A percentile compares a stretch with the other conserved stretches of the same genome.
phyloP scores from a whole-genome alignment of 2,329 filamentous ascomycete species.

The Juglanconis oblonga region DNA sequence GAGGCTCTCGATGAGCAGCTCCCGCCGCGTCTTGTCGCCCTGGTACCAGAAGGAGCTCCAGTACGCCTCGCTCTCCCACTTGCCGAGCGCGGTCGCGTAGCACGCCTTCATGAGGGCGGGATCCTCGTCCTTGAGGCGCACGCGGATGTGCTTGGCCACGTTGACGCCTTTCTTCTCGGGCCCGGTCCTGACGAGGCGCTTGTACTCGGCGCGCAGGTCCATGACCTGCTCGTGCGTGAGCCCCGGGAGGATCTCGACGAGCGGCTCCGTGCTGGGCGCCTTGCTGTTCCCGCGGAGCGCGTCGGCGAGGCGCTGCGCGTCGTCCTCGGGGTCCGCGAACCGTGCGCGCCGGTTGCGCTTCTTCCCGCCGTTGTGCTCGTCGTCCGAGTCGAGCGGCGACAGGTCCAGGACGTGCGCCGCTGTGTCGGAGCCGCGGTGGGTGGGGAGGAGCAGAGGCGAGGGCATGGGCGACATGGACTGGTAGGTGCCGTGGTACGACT shows the following conservation, averaged over 20 bases:
- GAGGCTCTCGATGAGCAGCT: conserved; percentile 87
- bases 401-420: conserved; percentile 43
- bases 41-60: conserved; percentile 99
- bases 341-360: conserved; percentile 58
- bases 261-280: conserved; percentile 63
- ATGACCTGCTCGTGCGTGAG: conserved; percentile 86
- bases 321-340: conserved; percentile 82
- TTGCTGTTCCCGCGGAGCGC: conserved; percentile 65
- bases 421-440: conserved; percentile 47
- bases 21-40: conserved; percentile 75
- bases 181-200: conserved; percentile 79
- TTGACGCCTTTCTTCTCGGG: conserved; percentile 73
- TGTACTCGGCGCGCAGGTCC: conserved; percentile 84
- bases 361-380: conserved; percentile 41
- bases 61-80: conserved; percentile 91
- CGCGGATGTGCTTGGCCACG: conserved; percentile 79
- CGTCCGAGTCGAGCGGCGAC: conserved; percentile 51
- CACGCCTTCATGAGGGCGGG: conserved; percentile 83
- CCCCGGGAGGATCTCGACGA: conserved; percentile 81
- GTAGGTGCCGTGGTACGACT: conserved; percentile 91
- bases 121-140: conserved; percentile 69
- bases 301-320: conserved; percentile 72
- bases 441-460: conserved; percentile 65
- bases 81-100: conserved; percentile 84
- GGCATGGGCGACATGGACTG: conserved; percentile 95